These are phyloP conservation scores for Alternaria atra DNA, from an alignment of 2,329 filamentous ascomycete genomes.

Conservation along the genomic window DNA sequence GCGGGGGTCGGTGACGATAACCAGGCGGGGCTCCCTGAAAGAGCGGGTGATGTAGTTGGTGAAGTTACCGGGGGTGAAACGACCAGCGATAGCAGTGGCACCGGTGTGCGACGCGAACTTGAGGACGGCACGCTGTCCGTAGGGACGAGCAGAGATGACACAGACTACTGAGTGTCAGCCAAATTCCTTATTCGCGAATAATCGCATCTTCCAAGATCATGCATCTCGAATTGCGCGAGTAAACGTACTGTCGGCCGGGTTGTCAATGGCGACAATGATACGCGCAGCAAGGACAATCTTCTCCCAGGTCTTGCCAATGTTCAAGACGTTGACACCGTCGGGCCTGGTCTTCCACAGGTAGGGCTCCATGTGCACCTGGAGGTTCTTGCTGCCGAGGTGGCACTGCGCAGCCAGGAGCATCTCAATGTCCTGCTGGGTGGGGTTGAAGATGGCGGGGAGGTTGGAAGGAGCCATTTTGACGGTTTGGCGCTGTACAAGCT, in stretches of 20 bases:
- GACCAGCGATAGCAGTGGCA: conserved; percentile 96
- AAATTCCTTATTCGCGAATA: conserved; percentile 1
- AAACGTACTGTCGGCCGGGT: conserved; percentile 90
- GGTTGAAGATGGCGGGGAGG: conserved; percentile 94
- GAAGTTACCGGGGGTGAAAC: conserved; percentile 99
- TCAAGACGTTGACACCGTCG: conserved; percentile 98
- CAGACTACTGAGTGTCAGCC: conserved; percentile 53
- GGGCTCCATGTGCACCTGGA: conserved; percentile 99
- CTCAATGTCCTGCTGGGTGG: conserved; percentile 98
- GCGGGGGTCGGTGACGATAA: conserved; percentile 98
- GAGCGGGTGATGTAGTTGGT: conserved; percentile 99
- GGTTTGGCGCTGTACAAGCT: conserved; percentile 44
- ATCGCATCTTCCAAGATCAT: conserved; percentile 9
- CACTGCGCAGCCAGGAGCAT: conserved; percentile 96
- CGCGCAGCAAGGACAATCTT: conserved; percentile 99
- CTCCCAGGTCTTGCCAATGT: conserved; percentile 99
- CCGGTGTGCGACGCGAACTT: conserved; percentile 99
- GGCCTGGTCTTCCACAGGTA: conserved; percentile 99
- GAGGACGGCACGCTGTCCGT: conserved; percentile 98
- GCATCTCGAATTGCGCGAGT: conserved; percentile 11
- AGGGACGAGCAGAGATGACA: conserved; percentile 99
- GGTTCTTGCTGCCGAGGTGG: conserved; percentile 98
- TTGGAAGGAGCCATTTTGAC: conserved; percentile 92
- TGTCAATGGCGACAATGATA: conserved; percentile 99
- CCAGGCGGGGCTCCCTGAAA: conserved; percentile 99